Evolutionary conservation across 495 filamentous ascomycete species (phyloP), one percentile per base, ranked within the genome.

Genomic region (Penicillium lagena): DNA sequence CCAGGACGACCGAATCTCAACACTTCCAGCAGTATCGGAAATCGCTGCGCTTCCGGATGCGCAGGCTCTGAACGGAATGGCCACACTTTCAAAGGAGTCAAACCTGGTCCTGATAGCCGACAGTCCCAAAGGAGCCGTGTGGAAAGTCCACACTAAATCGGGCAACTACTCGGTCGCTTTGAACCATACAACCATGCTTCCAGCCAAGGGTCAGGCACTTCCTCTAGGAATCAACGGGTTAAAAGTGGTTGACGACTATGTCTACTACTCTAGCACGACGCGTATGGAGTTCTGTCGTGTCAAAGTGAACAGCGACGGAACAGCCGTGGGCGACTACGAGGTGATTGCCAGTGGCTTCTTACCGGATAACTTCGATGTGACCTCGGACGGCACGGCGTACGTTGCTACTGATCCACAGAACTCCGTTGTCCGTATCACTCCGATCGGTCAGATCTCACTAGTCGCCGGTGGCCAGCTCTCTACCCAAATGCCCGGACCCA

Each of bases 141-240:
- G 62, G 57, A 62, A 56, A 29, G 29, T 73, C 35, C 51, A 70
- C 42, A 49, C 50, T 9, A 33, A 49, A 14, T 56, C 63, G 5
- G 63, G 65, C 3, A 51, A 64, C n/a, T 63, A 62, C 43, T 35
- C 37, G 2, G 43, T 62, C 22, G 60, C 61, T 7, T 34, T 68
- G 22, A 46, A 63, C 33, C 54, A 67, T 29, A 53, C 62, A 7
- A 54, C 45, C 10, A 48, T 61, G 43, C 33, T 40, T 12, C 56
- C 56, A 1, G 59, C 56, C 28, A 42, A 50, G 34, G 49, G 47
- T 5, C 40, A 52, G 28, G 38, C 45, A 12, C 48, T 59, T 7
- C 55, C 58, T 1, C 30, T 67, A 3, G 70, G 68, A 9, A 51
- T 77, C 39, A 74, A 75, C 40, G 67, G 66, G 0, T 30, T 75